Evolutionary conservation across 2,329 filamentous ascomycete genomes (phyloP).

Genomic region (Nemania sp.): DNA sequence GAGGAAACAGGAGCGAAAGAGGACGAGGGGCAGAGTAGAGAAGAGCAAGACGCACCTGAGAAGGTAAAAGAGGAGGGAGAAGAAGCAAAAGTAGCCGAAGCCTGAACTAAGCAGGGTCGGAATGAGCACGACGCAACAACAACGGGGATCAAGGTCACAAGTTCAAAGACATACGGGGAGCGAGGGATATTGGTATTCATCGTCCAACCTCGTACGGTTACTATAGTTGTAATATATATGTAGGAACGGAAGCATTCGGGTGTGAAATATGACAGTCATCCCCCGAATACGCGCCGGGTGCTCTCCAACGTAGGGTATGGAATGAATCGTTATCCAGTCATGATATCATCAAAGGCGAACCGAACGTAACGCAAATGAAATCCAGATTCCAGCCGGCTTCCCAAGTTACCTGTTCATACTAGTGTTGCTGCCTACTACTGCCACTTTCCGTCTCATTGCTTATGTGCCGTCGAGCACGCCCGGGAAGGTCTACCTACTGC

Average conservation of each 20-base stretch:
- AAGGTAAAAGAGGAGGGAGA: neutral
- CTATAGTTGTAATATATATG: neutral
- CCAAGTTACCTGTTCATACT: neutral
- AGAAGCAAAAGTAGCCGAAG: neutral
- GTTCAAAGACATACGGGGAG: too few relatives aligned
- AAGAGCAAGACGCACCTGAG: neutral
- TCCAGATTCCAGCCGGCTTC: neutral
- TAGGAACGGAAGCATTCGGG: neutral
- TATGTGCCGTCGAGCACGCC: neutral
- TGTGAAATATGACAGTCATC: conserved; percentile 2
- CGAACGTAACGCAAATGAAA: neutral
- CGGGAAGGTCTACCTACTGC: conserved; percentile 12
- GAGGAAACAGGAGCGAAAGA: neutral
- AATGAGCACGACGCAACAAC: neutral
- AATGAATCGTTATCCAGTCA: neutral
- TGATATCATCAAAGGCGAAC: conserved; percentile 5
- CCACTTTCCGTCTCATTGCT: neutral
- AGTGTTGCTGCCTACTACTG: neutral
- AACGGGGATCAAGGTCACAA: too few relatives aligned
- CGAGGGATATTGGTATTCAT: too few relatives aligned
- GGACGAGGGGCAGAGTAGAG: neutral
- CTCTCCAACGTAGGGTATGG: neutral
- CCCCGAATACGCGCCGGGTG: neutral
- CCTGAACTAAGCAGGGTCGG: neutral
- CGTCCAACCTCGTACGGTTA: too few relatives aligned